phyloP scores from a whole-genome alignment of 75 land plant species.

The Selaginella tamariscina region DNA sequence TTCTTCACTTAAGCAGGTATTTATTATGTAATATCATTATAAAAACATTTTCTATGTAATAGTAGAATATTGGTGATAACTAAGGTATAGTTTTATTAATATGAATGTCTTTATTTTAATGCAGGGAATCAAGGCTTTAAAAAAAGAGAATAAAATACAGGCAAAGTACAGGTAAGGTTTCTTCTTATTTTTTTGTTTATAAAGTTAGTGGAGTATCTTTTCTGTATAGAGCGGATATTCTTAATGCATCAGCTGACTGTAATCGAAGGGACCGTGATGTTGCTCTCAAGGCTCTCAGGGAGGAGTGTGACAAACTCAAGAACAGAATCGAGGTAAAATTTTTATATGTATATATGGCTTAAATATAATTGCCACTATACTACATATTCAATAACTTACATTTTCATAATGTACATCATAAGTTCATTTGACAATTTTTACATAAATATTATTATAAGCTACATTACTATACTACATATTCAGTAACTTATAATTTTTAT shows the following conservation, averaged over 20 bases:
- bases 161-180: constrained; percentile 6
- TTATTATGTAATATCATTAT: background rate
- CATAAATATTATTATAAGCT: too few relatives aligned
- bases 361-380: too few relatives aligned
- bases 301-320: background rate
- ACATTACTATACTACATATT: too few relatives aligned
- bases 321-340: constrained; percentile 15
- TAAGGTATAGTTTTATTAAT: too few relatives aligned
- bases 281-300: background rate
- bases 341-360: too few relatives aligned
- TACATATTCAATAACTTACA: too few relatives aligned
- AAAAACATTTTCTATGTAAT: too few relatives aligned
- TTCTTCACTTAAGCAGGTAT: constrained; percentile 6
- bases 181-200: background rate
- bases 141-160: constrained; percentile 5
- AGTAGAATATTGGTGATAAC: too few relatives aligned
- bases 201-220: background rate
- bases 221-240: constrained; percentile 16
- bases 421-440: too few relatives aligned
- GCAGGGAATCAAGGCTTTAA: constrained; percentile 12
- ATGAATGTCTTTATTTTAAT: too few relatives aligned
- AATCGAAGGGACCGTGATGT: constrained; percentile 14
- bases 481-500: too few relatives aligned
- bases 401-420: background rate
- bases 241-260: constrained; percentile 15